Evolutionary conservation across 23 red algal genomes (phyloP), one percentile per base, ranked within the genome.

Genomic region (Gracilaria gracilis): DNA sequence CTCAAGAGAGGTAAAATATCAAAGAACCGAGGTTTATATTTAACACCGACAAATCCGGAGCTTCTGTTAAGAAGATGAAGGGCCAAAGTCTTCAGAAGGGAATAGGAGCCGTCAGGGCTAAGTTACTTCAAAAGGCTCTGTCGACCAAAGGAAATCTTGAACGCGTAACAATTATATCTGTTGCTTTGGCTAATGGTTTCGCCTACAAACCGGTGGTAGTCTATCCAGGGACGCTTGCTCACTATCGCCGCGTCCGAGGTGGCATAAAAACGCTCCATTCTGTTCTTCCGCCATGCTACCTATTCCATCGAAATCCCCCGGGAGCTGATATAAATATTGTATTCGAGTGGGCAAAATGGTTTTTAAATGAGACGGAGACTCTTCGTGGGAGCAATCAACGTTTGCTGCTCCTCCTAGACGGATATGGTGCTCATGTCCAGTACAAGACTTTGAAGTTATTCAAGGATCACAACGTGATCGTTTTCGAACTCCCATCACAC

Each of bases 81-180:
- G 58, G 61, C 36, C n/a, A n/a, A n/a, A 86, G 82, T 69, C 35
- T 86, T 9, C 82, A 58, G 14, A 67, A 72, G 38, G 82, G 82
- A 11, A 55, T 86, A 36, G 82, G 82, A 17, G 6, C 55, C 57
- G 28, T 13, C n/a, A 51, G 55, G 7, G 61, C 61, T 9, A 9
- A 21, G 7, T 7, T 66, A 8, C n/a, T 66, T 9, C 61, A 66
- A 21, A 24, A 33, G 24, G 11, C 21, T 9, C 29, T 66, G 12
- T 15, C 61, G 12, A 82, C 33, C 12, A 82, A 58, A 34, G 79
- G 79, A 9, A 57, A 29, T n/a, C 54, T 82, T 21, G 54, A 82
- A 50, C 42, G 47, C 12, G 47, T 58, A 27, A 82, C 79, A 25
- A 27, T 82, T 7, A 82, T 82, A 12, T 82, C 48, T 29, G 49